Evolutionary conservation across 257 asterid species (phyloP).

Genomic region (Lycium barbarum): DNA sequence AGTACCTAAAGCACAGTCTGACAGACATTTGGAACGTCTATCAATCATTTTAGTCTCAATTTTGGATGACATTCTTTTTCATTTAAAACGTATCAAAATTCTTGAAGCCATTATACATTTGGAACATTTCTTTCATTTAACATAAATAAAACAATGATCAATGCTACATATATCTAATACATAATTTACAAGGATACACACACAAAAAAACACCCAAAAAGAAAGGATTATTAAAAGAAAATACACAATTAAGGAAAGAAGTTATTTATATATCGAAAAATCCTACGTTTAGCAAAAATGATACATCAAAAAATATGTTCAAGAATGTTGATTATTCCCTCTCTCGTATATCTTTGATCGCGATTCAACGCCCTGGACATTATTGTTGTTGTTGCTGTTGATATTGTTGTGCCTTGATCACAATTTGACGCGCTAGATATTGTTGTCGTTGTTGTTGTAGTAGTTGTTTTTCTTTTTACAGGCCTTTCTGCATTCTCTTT

Average conservation of each 20-base stretch:
- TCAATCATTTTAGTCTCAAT: too few relatives aligned
- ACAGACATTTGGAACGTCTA: too few relatives aligned
- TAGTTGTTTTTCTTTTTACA: not conserved
- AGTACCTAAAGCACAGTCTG: too few relatives aligned
- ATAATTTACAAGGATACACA: not conserved
- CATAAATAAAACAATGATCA: not conserved
- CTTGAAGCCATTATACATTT: too few relatives aligned
- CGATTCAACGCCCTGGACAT: not conserved
- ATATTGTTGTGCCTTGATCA: not conserved
- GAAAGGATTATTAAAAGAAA: not conserved
- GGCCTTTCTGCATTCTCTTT: slow-evolving; percentile 23
- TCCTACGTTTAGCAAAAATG: slow-evolving; percentile 2
- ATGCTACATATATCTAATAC: not conserved
- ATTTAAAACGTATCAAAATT: too few relatives aligned
- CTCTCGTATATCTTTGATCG: not conserved
- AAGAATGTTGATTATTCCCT: not conserved
- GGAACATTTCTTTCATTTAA: not conserved
- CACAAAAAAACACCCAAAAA: not conserved
- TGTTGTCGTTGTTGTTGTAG: not conserved
- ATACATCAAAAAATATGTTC: not conserved
- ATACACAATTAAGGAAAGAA: too few relatives aligned
- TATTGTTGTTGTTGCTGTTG: not conserved
- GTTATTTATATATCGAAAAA: not conserved
- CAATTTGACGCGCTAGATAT: not conserved
- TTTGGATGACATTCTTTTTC: too few relatives aligned